phyloP scores from a whole-genome alignment of 2,329 filamentous ascomycete species.

The Helminthosporium solani region DNA sequence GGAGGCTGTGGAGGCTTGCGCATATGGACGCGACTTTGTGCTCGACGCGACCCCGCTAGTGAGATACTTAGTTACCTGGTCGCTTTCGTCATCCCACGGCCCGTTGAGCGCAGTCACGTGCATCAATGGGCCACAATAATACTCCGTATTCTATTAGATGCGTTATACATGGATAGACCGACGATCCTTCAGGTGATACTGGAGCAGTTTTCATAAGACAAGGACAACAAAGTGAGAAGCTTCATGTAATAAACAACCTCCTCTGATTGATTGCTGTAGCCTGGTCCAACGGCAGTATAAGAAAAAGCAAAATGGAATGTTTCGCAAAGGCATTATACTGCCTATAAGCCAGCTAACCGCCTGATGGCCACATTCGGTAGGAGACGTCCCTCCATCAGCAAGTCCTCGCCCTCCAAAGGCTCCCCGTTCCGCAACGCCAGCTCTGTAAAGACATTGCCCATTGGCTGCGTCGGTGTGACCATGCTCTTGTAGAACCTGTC shows the following conservation, averaged over 20 bases:
- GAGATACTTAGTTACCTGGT: too few relatives aligned
- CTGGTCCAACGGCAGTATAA: neutral
- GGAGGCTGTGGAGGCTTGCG: neutral
- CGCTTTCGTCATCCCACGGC: slow-evolving; percentile 6
- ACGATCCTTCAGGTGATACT: too few relatives aligned
- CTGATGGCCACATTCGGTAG: slow-evolving; percentile 45
- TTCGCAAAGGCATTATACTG: neutral
- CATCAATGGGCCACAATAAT: neutral
- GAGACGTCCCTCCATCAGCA: slow-evolving; percentile 43
- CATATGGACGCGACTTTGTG: slow-evolving; percentile 1
- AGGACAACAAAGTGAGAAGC: too few relatives aligned
- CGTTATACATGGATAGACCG: neutral
- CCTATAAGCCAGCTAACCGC: slow-evolving; percentile 34
- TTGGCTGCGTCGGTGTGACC: slow-evolving; percentile 49
- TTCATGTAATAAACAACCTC: too few relatives aligned
- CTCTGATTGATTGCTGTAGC: too few relatives aligned
- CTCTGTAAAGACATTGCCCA: slow-evolving; percentile 51
- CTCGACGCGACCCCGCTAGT: slow-evolving; percentile 7
- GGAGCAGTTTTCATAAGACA: too few relatives aligned
- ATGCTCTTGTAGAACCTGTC: slow-evolving; percentile 33
- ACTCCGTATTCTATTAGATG: too few relatives aligned
- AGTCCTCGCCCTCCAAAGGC: slow-evolving; percentile 39
- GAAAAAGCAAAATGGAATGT: neutral
- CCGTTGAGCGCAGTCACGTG: slow-evolving; percentile 8
- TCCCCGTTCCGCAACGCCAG: slow-evolving; percentile 52